Percentiles rank a stretch among this genome's conserved stretches.
Conservation (phyloP, 1,139 yeast species). For the Sugiyamaella paludigena region DNA sequence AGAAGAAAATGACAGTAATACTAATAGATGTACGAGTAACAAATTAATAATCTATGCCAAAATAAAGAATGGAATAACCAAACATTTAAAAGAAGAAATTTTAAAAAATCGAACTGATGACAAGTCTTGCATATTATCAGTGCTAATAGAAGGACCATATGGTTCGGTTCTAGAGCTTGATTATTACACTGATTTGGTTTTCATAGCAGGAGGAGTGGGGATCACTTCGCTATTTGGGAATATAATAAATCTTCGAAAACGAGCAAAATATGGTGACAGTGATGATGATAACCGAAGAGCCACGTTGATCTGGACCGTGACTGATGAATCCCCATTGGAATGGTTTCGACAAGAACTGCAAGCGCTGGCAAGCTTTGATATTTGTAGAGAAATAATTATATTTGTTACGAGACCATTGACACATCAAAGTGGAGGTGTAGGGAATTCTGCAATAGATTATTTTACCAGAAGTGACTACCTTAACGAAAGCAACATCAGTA, state of each 20-base stretch:
- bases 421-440: background rate
- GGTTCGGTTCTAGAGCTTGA: slow-evolving; percentile 50
- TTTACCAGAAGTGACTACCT: background rate
- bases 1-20: slow-evolving; percentile 18
- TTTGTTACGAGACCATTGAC: slow-evolving; percentile 34
- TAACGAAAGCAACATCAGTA: slow-evolving; percentile 1
- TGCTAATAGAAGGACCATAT: slow-evolving; percentile 57
- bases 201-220: slow-evolving; percentile 68
- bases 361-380: slow-evolving; percentile 11
- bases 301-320: slow-evolving; percentile 23
- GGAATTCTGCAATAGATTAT: background rate
- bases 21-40: too few species aligned
- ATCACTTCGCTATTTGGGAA: slow-evolving; percentile 47
- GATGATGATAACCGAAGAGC: slow-evolving; percentile 11
- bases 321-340: slow-evolving; percentile 15
- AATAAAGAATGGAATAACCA: slow-evolving; percentile 23
- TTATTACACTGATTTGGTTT: slow-evolving; percentile 49
- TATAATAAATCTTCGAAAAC: slow-evolving; percentile 28
- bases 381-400: slow-evolving; percentile 39
- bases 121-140: slow-evolving; percentile 19
- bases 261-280: slow-evolving; percentile 26
- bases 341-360: slow-evolving; percentile 24
- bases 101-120: slow-evolving; percentile 19
- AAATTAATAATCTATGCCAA: slow-evolving; percentile 17
- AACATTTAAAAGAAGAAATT: slow-evolving; percentile 16